Conservation (phyloP, 768 basidiomycete species). For the Lenzites betulinus region DNA sequence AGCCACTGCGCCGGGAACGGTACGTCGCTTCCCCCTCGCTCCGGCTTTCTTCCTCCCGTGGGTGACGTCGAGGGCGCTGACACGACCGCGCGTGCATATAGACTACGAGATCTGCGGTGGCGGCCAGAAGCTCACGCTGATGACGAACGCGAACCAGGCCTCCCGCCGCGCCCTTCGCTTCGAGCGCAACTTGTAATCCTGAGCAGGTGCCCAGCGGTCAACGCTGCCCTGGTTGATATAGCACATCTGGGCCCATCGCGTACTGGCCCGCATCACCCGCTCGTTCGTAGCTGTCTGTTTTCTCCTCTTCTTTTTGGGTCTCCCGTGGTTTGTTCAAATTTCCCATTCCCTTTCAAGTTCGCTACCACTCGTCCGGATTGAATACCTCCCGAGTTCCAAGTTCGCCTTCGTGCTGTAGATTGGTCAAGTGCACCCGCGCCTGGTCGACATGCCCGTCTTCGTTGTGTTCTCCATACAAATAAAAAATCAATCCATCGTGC, state of each 20-base stretch:
- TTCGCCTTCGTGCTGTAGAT: too few species aligned
- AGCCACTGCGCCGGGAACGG: constrained; percentile 26
- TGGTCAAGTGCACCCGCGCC: too few species aligned
- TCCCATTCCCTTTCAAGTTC: background rate
- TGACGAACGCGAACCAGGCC: background rate
- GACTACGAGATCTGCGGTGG: constrained; percentile 20
- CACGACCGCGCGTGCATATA: background rate
- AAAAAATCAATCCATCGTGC: too few species aligned
- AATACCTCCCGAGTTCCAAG: too few species aligned
- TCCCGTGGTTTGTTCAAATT: too few species aligned
- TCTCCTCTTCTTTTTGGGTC: too few species aligned
- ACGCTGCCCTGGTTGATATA: background rate
- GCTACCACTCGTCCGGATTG: too few species aligned
- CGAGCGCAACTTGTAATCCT: background rate
- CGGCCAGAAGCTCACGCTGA: background rate
- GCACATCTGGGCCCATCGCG: too few species aligned
- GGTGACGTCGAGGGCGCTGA: background rate
- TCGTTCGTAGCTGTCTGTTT: too few species aligned
- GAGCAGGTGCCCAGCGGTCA: background rate
- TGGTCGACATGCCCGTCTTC: too few species aligned
- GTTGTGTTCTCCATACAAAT: too few species aligned
- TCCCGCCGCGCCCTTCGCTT: background rate
- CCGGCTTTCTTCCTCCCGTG: background rate
- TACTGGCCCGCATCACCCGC: too few species aligned
- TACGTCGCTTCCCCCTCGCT: constrained; percentile 4